Percentiles rank a stretch among this genome's conserved stretches.
phyloP scores from a whole-genome alignment of 129 eudicot genomes.

The Oenanthe sinensis region DNA sequence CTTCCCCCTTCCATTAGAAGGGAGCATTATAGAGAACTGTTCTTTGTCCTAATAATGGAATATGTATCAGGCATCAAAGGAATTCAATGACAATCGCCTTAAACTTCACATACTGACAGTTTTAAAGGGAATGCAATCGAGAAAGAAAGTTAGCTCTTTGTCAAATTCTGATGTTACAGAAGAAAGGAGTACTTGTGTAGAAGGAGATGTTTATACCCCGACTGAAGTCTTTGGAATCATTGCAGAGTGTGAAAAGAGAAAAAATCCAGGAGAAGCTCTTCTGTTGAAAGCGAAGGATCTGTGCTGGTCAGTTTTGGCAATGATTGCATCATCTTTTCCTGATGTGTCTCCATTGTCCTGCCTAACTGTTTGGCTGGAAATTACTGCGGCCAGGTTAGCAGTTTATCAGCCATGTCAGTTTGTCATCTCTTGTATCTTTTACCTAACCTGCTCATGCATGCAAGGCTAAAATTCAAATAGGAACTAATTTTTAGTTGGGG shows the following conservation, averaged over 20 bases:
- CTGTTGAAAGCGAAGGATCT: conserved; percentile 81
- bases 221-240: conserved; percentile 78
- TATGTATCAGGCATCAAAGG: conserved; percentile 69
- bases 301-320: conserved; percentile 90
- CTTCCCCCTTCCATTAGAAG: not conserved
- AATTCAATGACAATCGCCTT: conserved; percentile 74
- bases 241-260: conserved; percentile 80
- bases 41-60: not conserved
- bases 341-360: conserved; percentile 86
- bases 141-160: conserved; percentile 33
- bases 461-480: too few relatives aligned
- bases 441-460: not conserved
- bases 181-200: conserved; percentile 31
- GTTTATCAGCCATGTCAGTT: not conserved
- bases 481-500: too few relatives aligned
- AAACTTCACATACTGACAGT: conserved; percentile 74
- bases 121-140: conserved; percentile 70
- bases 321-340: conserved; percentile 87
- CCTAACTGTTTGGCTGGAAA: conserved; percentile 90
- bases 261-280: conserved; percentile 82
- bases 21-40: not conserved
- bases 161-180: conserved; percentile 38
- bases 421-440: conserved; percentile 3
- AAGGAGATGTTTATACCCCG: conserved; percentile 45
- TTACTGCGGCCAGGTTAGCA: conserved; percentile 87